Evolutionary conservation across 139 green algal genomes (phyloP).

Genomic region (Chlamydomonas sp.): DNA sequence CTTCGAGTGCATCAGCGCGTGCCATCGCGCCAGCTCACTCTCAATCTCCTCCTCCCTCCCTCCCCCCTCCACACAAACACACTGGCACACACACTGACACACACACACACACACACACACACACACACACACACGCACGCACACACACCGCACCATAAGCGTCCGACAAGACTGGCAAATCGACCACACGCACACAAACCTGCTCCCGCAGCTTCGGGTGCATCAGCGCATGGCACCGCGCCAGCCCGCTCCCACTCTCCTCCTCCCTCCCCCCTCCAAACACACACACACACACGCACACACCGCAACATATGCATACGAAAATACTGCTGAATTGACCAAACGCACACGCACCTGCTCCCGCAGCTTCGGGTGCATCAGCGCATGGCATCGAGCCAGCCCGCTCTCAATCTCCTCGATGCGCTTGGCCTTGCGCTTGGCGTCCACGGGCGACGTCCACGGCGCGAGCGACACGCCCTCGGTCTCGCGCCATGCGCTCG

Average conservation of each 20-base stretch:
- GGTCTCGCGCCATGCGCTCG: constrained; percentile 5
- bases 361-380: constrained; percentile 32
- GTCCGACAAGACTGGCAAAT: too few species aligned
- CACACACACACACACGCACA: too few species aligned
- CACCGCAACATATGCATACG: too few species aligned
- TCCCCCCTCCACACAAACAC: too few species aligned
- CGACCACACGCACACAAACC: constrained; percentile 1
- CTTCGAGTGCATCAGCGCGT: neutral
- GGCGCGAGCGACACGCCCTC: constrained; percentile 6
- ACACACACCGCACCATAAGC: too few species aligned
- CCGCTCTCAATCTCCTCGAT: constrained; percentile 38
- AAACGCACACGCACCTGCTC: constrained; percentile 29
- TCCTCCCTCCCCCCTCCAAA: too few species aligned
- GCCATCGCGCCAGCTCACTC: neutral
- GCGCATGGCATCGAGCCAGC: constrained; percentile 19
- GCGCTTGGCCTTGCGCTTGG: constrained; percentile 29
- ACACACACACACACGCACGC: too few species aligned
- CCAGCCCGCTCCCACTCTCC: too few species aligned
- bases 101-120: too few species aligned
- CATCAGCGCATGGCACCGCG: neutral
- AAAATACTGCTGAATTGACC: too few species aligned
- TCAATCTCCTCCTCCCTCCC: too few species aligned
- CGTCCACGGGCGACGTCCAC: constrained; percentile 34
- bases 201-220: constrained; percentile 1
- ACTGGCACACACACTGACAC: too few species aligned